Base-by-base conservation (phyloP, 805 yeast species). In the Lipomyces japonicus region DNA sequence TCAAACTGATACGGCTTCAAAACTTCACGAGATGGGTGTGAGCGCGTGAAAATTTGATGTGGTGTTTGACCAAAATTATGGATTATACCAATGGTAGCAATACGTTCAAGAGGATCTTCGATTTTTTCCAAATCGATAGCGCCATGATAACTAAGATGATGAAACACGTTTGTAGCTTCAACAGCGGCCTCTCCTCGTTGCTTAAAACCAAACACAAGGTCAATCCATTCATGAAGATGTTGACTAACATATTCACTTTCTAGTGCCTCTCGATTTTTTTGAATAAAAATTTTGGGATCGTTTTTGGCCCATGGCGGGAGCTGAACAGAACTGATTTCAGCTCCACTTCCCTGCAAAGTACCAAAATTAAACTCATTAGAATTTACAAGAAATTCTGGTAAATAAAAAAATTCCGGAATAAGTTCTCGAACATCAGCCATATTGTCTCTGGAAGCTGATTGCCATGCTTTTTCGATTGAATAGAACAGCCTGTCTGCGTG, bases 1-100 rank as follows among this genome's bases (percentile, higher is more conserved):
- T 50, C 55, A 39, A 50, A 53, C 36, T 42, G 42, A 9, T 35
- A 42, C 23, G 30, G 53, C 25, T 53, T 45, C 3, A 50, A n/a
- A 0, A 68, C 66, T 2, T 71, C 77, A 47, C 75, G 71, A 23
- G 62, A 55, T 0, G 84, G 82, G 65, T 88, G 96, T 0, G 89
- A 83, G 44, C 75, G 76, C 16, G 69, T 71, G 59, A 89, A 86
- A 9, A 89, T 69, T 59, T 84, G 86, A 42, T 76, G 63, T 1
- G 96, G 96, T 0, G 95, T 88, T 63, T 88, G 96, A 0, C 96
- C 96, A 72, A 88, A 88, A 66, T 88, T 88, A 63, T 89, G 93
- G 44, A 88, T 88, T 59, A 85, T 84, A 1, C 95, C 90, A 21
- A 87, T 84, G 2, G 84, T 75, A 0, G 95, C 91, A 34, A 80